Evolutionary conservation across 371 early-diverging fungal genomes (phyloP).

Genomic region (Mucor saturninus): DNA sequence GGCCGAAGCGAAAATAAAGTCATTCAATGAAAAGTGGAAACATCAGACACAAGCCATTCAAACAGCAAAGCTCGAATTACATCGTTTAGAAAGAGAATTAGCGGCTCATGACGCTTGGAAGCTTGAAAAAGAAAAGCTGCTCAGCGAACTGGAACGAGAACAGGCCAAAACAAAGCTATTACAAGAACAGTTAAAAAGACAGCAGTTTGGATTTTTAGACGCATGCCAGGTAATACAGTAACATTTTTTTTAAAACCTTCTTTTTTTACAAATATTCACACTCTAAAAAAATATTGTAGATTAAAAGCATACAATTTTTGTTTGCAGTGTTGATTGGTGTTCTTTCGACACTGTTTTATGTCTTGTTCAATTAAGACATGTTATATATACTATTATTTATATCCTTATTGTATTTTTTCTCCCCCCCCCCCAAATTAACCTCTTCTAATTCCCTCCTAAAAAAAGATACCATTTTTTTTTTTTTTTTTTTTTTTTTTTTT

Average conservation of each 20-base stretch:
- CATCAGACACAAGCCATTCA: constrained; percentile 25
- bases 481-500: constrained; percentile 10
- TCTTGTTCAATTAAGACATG: constrained; percentile 20
- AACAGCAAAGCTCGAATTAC: constrained; percentile 28
- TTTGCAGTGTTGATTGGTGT: constrained; percentile 20
- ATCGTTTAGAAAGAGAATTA: constrained; percentile 19
- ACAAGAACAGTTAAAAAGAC: background rate
- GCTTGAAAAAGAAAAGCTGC: constrained; percentile 5
- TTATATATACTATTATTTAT: constrained; percentile 4
- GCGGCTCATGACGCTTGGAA: background rate
- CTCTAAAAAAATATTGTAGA: background rate
- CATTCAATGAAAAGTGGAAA: constrained; percentile 23
- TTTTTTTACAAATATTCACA: background rate
- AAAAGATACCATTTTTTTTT: constrained; percentile 3
- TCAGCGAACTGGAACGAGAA: constrained; percentile 11
- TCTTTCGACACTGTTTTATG: constrained; percentile 23
- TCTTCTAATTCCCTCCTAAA: background rate
- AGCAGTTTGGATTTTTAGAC: constrained; percentile 10
- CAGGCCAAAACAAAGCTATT: constrained; percentile 8
- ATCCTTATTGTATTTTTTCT: background rate
- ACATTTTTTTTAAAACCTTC: background rate
- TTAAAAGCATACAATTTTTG: constrained; percentile 10
- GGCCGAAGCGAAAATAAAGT: constrained; percentile 16
- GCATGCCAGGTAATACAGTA: constrained; percentile 18
- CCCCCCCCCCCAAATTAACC: background rate